Base-by-base conservation (phyloP, 1,284 basidiomycete species). In the Sanguinoderma infundibulare region DNA sequence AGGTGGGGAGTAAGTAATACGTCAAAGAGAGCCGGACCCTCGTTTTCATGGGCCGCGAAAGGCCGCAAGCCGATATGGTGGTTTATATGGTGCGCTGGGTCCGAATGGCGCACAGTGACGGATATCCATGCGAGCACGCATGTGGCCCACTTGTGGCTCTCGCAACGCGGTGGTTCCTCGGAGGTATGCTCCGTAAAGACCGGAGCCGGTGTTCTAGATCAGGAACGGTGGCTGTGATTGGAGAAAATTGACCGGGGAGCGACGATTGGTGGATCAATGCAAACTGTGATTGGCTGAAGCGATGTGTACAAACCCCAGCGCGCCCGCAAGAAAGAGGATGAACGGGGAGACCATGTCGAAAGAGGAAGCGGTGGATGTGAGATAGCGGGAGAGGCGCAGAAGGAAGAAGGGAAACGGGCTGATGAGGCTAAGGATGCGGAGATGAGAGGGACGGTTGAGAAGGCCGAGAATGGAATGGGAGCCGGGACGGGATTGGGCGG, bases 181-280 rank as follows among this genome's bases (percentile, higher is more conserved):
- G 12, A 10, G 15, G 10, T 30, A n/a, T n/a, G 10, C 28, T 49
- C 46, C 46, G 46, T 49, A 17, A 49, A 49, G 28, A 12, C 26
- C 46, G 46, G 46, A 49, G 15, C 44, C 44, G 44, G 46, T 8
- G 17, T 6, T n/a, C 17, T 8, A 46, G 42, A 26, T 5, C n/a
- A 12, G 17, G 46, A 7, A 6, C 32, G 32, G 22, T 5, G 39
- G 50, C 53, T 35, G 56, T 30, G 61, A 62, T 62, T 62, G 61
- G 61, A n/a, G 17, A 34, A 40, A 61, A 61, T 22, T 51, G 57
- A 46, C 56, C 57, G 61, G 54, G 17, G 17, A n/a, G 26, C 24
- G 28, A 17, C 22, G 50, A 56, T 56, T 46, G 54, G 55, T 8
- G 26, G 26, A 24, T 46, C 42, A 26, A 10, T 17, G 0, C 8